These are phyloP conservation scores for Penicillium expansum DNA, from an alignment of 2,329 filamentous ascomycete species.

Conservation along the genomic window DNA sequence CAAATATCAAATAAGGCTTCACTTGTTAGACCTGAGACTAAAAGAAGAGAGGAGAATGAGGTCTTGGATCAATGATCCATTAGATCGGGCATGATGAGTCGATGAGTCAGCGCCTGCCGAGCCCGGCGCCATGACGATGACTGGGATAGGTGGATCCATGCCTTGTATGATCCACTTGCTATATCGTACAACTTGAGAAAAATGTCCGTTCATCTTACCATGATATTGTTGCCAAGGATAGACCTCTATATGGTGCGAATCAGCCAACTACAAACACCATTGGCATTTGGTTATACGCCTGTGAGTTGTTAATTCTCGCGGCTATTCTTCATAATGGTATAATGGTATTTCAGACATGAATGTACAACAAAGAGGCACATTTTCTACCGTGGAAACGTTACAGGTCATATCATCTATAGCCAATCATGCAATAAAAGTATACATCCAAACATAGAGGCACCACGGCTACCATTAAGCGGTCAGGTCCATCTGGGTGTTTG, in stretches of 20 bases:
- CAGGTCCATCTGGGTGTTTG: too few relatives aligned
- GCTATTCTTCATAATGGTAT: too few relatives aligned
- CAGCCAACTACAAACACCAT: not conserved
- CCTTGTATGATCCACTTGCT: not conserved
- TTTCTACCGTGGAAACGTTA: too few relatives aligned
- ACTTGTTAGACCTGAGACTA: not conserved
- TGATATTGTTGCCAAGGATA: not conserved
- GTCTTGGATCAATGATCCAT: not conserved
- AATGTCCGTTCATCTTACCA: too few relatives aligned
- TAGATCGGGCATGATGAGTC: slow-evolving; percentile 5
- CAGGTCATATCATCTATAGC: not conserved
- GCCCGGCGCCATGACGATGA: not conserved
- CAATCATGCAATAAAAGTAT: too few relatives aligned
- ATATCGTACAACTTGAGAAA: not conserved
- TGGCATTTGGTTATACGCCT: not conserved
- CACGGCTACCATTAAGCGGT: too few relatives aligned
- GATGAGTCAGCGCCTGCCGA: slow-evolving; percentile 4
- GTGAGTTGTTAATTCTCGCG: not conserved
- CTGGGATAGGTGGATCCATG: not conserved
- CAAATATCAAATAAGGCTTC: not conserved
- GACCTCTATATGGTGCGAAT: not conserved
- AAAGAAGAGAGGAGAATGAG: not conserved
- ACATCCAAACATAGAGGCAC: too few relatives aligned
- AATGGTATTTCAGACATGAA: not conserved
- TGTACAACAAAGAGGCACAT: not conserved